Evolutionary conservation across 805 yeast species (phyloP).

Genomic region (Limtongia smithiae): DNA sequence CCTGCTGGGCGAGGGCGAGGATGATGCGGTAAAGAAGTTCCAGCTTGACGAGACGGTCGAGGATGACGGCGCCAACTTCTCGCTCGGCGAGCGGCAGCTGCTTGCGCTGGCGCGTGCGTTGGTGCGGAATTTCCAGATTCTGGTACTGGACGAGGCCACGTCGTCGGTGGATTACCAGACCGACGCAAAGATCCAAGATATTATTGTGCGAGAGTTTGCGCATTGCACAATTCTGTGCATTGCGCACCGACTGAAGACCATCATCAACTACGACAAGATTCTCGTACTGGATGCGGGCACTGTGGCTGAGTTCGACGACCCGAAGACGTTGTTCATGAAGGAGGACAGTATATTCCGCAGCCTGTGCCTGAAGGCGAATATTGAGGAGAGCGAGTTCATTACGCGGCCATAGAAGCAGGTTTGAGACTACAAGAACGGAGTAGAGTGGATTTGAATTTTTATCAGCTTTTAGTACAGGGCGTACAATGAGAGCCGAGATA

Average conservation of each 20-base stretch:
- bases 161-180: slow-evolving; percentile 73
- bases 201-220: slow-evolving; percentile 56
- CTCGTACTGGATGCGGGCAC: slow-evolving; percentile 79
- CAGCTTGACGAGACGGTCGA: slow-evolving; percentile 59
- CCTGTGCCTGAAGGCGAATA: slow-evolving; percentile 50
- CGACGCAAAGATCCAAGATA: slow-evolving; percentile 58
- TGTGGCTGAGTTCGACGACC: slow-evolving; percentile 64
- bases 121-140: slow-evolving; percentile 57
- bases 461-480: too few relatives aligned
- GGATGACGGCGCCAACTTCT: slow-evolving; percentile 67
- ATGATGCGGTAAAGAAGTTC: slow-evolving; percentile 45
- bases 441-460: too few relatives aligned
- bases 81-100: slow-evolving; percentile 68
- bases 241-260: slow-evolving; percentile 74
- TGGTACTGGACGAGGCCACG: slow-evolving; percentile 74
- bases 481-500: too few relatives aligned
- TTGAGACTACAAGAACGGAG: too few relatives aligned
- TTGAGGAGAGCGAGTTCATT: slow-evolving; percentile 45
- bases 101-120: slow-evolving; percentile 68
- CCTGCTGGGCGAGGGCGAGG: slow-evolving; percentile 32
- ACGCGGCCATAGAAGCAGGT: too few relatives aligned
- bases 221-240: slow-evolving; percentile 66
- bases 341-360: slow-evolving; percentile 45
- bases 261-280: slow-evolving; percentile 69
- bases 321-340: slow-evolving; percentile 49